Evolutionary conservation across 805 yeast genomes (phyloP).

Genomic region (Kuraishia piskuri): DNA sequence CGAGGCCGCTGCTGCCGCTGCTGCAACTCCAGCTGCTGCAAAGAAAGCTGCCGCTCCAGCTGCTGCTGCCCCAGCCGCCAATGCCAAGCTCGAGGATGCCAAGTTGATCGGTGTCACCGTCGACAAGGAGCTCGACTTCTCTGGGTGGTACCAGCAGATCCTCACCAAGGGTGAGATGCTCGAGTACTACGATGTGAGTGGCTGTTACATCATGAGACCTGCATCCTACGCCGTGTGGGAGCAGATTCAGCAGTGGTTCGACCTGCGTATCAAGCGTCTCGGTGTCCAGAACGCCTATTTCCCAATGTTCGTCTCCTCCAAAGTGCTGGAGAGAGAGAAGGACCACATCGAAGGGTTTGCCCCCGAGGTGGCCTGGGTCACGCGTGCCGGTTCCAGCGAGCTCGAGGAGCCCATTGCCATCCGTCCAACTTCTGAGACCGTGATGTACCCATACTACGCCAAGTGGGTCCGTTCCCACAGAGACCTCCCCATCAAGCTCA

Average conservation of each 20-base stretch:
- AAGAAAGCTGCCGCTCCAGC: conserved; percentile 3
- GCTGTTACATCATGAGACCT: conserved; percentile 97
- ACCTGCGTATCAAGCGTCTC: conserved; percentile 66
- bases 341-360: conserved; percentile 99
- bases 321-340: conserved; percentile 93
- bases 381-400: conserved; percentile 89
- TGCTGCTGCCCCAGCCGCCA: conserved; percentile 14
- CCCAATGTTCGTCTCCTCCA: conserved; percentile 96
- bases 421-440: conserved; percentile 99
- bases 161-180: conserved; percentile 96
- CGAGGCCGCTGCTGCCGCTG: conserved; percentile 29
- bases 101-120: conserved; percentile 94
- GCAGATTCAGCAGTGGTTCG: conserved; percentile 81
- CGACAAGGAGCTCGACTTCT: conserved; percentile 84
- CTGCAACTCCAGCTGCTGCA: conserved; percentile 29
- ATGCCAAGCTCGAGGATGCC: conserved; percentile 69
- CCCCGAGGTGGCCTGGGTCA: conserved; percentile 99
- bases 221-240: conserved; percentile 95
- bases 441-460: conserved; percentile 98
- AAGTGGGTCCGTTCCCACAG: conserved; percentile 99
- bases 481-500: conserved; percentile 90
- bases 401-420: conserved; percentile 98
- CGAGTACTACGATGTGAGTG: conserved; percentile 97
- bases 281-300: conserved; percentile 95
- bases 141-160: conserved; percentile 97